These are phyloP conservation scores for Crithidia acanthocephali DNA, from an alignment of 208 protist species.

Conservation along the genomic window DNA sequence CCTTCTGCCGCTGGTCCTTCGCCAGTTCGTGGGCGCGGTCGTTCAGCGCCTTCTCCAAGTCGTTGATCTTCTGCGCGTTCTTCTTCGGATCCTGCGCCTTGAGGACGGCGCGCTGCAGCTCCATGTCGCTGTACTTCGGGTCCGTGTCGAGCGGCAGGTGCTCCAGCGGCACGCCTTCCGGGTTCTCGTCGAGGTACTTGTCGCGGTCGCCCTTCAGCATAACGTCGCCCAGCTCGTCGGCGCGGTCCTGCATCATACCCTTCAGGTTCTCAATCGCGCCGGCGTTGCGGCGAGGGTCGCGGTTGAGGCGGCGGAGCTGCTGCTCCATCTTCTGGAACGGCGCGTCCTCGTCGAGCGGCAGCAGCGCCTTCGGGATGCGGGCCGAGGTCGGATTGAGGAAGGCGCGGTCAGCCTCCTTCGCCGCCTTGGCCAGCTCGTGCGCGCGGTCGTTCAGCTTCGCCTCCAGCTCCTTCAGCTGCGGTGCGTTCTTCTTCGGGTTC, in stretches of 20 bases:
- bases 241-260: constrained; percentile 76
- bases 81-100: constrained; percentile 45
- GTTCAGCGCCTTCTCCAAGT: constrained; percentile 73
- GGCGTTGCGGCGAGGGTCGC: constrained; percentile 59
- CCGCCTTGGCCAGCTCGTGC: constrained; percentile 61
- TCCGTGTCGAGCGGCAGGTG: constrained; percentile 72
- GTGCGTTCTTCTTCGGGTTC: constrained; percentile 54
- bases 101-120: constrained; percentile 72
- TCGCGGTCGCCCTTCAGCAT: constrained; percentile 71
- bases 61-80: constrained; percentile 55
- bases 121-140: constrained; percentile 53
- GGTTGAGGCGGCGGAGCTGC: constrained; percentile 64
- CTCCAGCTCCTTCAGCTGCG: constrained; percentile 58
- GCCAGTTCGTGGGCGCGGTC: constrained; percentile 75
- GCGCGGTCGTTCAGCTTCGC: constrained; percentile 76
- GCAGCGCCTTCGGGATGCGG: constrained; percentile 58
- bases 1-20: constrained; percentile 45
- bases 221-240: constrained; percentile 60
- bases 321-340: constrained; percentile 71
- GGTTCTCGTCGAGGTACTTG: constrained; percentile 68
- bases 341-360: constrained; percentile 75
- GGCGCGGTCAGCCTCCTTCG: constrained; percentile 57
- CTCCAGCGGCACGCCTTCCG: constrained; percentile 57
- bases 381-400: constrained; percentile 62
- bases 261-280: constrained; percentile 67